Evolutionary conservation across 768 basidiomycete genomes (phyloP), one percentile per base, ranked within the genome.

Genomic region (Pleurotus djamor): DNA sequence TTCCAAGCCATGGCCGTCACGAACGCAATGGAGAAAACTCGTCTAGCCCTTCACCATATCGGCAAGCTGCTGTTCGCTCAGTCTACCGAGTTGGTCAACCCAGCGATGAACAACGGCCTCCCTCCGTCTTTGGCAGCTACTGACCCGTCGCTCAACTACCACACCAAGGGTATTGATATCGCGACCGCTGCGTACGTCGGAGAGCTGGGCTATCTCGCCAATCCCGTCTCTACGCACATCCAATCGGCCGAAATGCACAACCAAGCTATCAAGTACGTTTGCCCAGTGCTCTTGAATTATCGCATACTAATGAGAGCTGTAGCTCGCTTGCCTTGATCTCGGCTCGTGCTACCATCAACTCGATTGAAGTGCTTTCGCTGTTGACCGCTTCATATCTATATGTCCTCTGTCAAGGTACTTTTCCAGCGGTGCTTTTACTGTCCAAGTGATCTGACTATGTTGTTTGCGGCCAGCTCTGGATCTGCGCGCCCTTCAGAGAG

Each of bases 221-320:
- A 84, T 74, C 92, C 93, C 0, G 92, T 94, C 9, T 89, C 88
- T 2, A 91, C 91, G 0, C 88, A 90, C 64, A 85, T 92, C 51
- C 91, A 94, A 66, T 89, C 88, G 1, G 92, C 92, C 1, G 92
- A 95, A 74, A 92, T 94, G 89, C 91, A 93, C 68, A 95, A 95
- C 65, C 93, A 95, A 71, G 89, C 93, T 47, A 83, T 95, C 71
- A 95, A 95, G 90, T 92, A 63, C 61, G 89, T 76, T 28, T 55
- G 37, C 33, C 38, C 10, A 28, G 21, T 12, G 50, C 54, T 48
- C 10, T 14, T 10, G 13, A 50, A 12, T 55, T 54, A 44, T 47
- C 35, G 6, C 28, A 48, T 63, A 8, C 60, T 68, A 16, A 67
- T 61, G 47, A 54, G 63, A 45, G 44, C 62, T 37, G 54, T 57